A percentile compares a stretch with the other conserved stretches of the same genome.
These are phyloP conservation scores for Candida sakaeoensis DNA, from an alignment of 805 yeast genomes.

Conservation along the genomic window DNA sequence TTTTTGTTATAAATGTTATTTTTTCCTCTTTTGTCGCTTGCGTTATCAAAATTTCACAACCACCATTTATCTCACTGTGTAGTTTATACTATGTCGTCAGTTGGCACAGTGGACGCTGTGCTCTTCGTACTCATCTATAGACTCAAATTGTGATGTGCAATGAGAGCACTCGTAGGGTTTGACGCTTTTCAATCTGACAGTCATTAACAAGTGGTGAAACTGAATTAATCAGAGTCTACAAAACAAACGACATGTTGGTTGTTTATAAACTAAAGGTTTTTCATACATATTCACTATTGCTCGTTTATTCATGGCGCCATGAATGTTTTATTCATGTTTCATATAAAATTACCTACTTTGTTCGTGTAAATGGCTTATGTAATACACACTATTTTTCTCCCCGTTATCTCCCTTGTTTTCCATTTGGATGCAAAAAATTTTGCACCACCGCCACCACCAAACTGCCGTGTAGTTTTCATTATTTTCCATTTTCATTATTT, in stretches of 20 bases:
- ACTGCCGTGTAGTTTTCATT: too few relatives aligned
- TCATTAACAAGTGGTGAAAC: neutral
- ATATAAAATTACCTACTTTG: conserved; percentile 1
- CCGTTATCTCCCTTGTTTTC: neutral
- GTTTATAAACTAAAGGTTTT: neutral
- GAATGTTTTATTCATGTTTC: too few relatives aligned
- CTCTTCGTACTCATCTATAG: neutral
- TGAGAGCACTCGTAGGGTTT: conserved; percentile 1
- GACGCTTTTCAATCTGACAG: neutral
- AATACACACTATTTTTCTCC: too few relatives aligned
- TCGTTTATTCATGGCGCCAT: too few relatives aligned
- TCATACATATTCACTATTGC: too few relatives aligned
- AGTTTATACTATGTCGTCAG: too few relatives aligned
- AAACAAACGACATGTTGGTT: too few relatives aligned
- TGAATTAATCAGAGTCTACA: neutral
- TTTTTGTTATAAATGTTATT: neutral
- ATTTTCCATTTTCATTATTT: too few relatives aligned
- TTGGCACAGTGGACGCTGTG: neutral
- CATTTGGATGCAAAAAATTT: neutral
- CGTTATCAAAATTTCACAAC: neutral
- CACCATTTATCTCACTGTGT: neutral
- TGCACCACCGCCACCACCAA: too few relatives aligned
- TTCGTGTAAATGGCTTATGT: neutral
- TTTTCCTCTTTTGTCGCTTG: too few relatives aligned
- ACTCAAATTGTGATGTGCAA: neutral